Evolutionary conservation across 345 rosid species (phyloP).

Genomic region (Eucalyptus regnans): DNA sequence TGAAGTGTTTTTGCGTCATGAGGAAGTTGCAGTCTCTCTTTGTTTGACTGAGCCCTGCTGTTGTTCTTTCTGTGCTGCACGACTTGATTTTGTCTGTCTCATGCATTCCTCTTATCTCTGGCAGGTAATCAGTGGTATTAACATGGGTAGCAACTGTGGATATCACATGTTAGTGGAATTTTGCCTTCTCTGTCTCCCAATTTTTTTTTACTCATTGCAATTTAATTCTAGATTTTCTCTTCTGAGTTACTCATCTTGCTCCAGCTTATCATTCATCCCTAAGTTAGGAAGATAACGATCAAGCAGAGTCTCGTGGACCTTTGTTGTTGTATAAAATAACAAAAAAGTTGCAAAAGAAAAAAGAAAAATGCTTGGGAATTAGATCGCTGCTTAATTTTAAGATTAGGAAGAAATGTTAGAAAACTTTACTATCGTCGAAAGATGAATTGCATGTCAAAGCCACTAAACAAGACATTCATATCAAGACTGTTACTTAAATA

Average conservation of each 20-base stretch:
- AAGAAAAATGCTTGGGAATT: not conserved
- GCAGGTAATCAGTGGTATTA: constrained; percentile 91
- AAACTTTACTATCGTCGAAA: not conserved
- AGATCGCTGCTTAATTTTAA: not conserved
- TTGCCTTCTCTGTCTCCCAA: not conserved
- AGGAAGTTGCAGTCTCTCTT: not conserved
- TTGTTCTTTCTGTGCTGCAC: not conserved
- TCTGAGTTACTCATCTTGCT: not conserved
- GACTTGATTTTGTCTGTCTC: not conserved
- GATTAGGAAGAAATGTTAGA: not conserved
- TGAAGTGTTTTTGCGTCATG: not conserved
- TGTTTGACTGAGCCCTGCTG: not conserved
- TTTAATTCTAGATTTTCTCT: not conserved
- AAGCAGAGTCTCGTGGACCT: not conserved
- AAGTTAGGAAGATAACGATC: not conserved
- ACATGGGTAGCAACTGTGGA: constrained; percentile 91
- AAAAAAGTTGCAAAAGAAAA: not conserved
- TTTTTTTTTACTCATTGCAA: not conserved
- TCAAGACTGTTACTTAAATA: not conserved
- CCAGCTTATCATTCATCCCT: not conserved
- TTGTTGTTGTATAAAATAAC: not conserved
- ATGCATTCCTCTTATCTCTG: not conserved
- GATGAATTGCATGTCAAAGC: not conserved
- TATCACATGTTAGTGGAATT: constrained; percentile 55
- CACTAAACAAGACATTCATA: not conserved